A percentile compares a stretch with the other conserved stretches of the same genome.
Evolutionary conservation across 441 rosid genomes (phyloP).

Genomic region (Rhodomyrtus psidioides): DNA sequence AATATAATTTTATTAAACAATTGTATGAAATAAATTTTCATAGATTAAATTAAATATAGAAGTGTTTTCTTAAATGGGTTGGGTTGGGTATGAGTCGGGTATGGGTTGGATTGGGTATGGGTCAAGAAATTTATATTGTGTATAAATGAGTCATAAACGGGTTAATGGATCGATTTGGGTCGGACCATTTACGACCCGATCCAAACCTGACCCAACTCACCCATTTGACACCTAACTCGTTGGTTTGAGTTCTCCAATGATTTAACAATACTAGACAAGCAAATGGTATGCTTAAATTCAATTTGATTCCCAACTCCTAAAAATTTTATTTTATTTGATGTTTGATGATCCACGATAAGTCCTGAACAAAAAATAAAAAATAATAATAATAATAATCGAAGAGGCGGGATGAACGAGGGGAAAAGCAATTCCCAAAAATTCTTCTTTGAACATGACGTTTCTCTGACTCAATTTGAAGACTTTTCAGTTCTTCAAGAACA

Average conservation of each 20-base stretch:
- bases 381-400: background rate
- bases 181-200: too few species aligned
- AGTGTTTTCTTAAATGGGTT: too few species aligned
- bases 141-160: too few species aligned
- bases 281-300: background rate
- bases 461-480: background rate
- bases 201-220: too few species aligned
- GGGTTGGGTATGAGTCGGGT: too few species aligned
- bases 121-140: too few species aligned
- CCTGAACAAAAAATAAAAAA: background rate
- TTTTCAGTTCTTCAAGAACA: background rate
- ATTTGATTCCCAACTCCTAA: background rate
- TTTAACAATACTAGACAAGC: background rate
- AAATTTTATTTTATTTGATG: background rate
- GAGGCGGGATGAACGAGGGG: background rate
- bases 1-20: too few species aligned
- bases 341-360: background rate
- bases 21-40: too few species aligned
- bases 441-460: background rate
- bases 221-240: too few species aligned
- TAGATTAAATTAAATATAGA: too few species aligned
- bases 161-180: too few species aligned
- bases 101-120: too few species aligned
- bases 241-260: background rate
- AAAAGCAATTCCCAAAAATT: background rate